A percentile compares a stretch with the other conserved stretches of the same genome.
phyloP scores from a whole-genome alignment of 2,329 filamentous ascomycete genomes.

The Calonectria ilicicola region DNA sequence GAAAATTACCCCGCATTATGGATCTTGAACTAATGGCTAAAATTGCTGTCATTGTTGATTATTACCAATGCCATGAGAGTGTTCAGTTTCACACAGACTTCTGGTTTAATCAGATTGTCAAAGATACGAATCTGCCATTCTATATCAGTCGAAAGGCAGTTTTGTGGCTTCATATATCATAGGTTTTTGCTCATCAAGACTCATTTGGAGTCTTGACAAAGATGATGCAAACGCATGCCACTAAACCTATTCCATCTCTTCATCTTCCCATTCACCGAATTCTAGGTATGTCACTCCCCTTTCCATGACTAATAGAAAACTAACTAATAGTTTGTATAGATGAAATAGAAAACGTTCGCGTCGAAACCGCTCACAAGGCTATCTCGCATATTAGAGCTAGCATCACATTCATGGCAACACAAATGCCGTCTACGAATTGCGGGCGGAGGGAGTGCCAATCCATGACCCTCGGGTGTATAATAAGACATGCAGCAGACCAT shows the following conservation, averaged over 20 bases:
- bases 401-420: neutral
- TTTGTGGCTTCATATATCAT: neutral
- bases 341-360: neutral
- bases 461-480: neutral
- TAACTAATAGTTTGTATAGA: neutral
- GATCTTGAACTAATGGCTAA: neutral
- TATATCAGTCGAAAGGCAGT: neutral
- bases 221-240: neutral
- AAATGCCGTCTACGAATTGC: too few species aligned
- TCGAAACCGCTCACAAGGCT: neutral
- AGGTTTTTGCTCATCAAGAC: neutral
- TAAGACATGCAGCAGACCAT: neutral
- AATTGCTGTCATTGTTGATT: neutral
- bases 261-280: neutral
- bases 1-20: neutral
- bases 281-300: neutral
- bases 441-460: neutral
- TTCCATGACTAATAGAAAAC: neutral
- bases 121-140: neutral
- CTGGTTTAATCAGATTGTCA: neutral
- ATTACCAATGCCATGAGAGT: neutral
- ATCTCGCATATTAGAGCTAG: neutral
- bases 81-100: neutral
- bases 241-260: neutral
- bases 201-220: neutral